Conservation (phyloP, 2,329 filamentous ascomycete genomes). For the Corniculantispora saksenae region DNA sequence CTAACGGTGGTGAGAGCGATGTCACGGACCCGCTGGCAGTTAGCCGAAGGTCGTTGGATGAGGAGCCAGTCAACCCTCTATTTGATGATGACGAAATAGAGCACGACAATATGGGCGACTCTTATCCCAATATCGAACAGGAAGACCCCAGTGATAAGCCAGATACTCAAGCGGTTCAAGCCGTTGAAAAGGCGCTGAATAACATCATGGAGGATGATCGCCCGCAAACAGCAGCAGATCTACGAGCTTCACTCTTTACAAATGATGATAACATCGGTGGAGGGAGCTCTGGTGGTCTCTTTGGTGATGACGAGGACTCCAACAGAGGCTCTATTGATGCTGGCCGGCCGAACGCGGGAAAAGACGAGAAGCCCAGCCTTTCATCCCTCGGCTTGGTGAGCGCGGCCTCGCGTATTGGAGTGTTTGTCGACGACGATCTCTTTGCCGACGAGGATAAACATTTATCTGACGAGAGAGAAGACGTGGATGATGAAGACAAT, state of each 20-base stretch:
- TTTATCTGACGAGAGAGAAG: slow-evolving; percentile 81
- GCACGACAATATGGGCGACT: slow-evolving; percentile 67
- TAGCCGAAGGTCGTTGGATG: slow-evolving; percentile 71
- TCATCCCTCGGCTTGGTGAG: slow-evolving; percentile 90
- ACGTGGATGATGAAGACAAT: slow-evolving; percentile 58
- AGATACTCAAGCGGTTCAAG: slow-evolving; percentile 81
- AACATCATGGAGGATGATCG: slow-evolving; percentile 85
- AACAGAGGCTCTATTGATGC: slow-evolving; percentile 63
- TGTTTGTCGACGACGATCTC: slow-evolving; percentile 91
- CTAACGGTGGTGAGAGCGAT: slow-evolving; percentile 38
- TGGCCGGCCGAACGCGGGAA: slow-evolving; percentile 32
- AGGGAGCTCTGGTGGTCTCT: slow-evolving; percentile 53
- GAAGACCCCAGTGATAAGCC: slow-evolving; percentile 59
- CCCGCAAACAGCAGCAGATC: slow-evolving; percentile 62
- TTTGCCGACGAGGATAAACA: slow-evolving; percentile 88
- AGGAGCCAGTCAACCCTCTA: slow-evolving; percentile 51
- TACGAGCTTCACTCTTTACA: slow-evolving; percentile 66
- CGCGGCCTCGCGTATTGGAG: slow-evolving; percentile 81
- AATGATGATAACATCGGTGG: slow-evolving; percentile 40
- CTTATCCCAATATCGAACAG: slow-evolving; percentile 77
- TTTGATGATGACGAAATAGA: slow-evolving; percentile 85
- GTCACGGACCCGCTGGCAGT: slow-evolving; percentile 42
- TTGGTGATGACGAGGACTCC: slow-evolving; percentile 59
- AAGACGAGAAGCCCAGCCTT: slow-evolving; percentile 76
- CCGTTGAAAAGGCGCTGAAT: slow-evolving; percentile 88